phyloP scores from a whole-genome alignment of 148 eudicot genomes.

The Arbutus unedo region DNA sequence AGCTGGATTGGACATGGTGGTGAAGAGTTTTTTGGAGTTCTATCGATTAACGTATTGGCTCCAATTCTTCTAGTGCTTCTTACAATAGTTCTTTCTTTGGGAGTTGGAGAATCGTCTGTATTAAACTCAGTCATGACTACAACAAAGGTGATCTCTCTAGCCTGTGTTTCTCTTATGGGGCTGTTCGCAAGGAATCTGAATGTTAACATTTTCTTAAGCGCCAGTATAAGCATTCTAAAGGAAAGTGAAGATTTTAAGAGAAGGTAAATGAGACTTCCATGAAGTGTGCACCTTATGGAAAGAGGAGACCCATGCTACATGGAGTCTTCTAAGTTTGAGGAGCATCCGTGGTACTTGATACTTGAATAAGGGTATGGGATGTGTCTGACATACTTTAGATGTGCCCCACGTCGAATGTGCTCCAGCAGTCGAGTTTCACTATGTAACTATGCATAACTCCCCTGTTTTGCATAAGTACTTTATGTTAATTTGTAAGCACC shows the following conservation, averaged over 20 bases:
- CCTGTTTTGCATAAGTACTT: background rate
- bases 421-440: background rate
- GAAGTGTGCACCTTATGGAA: background rate
- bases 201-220: background rate
- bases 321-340: no score
- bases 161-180: background rate
- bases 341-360: background rate
- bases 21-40: constrained; percentile 47
- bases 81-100: constrained; percentile 71
- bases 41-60: constrained; percentile 75
- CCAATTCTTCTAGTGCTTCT: constrained; percentile 65
- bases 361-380: background rate
- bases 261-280: background rate
- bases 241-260: background rate
- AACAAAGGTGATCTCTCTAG: constrained; percentile 57
- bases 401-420: background rate
- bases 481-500: background rate
- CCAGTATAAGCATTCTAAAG: background rate
- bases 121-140: constrained; percentile 79
- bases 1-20: constrained; percentile 86
- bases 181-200: background rate
- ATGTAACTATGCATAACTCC: background rate
- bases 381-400: background rate
- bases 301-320: background rate
- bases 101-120: constrained; percentile 90